Evolutionary conservation across 2,329 filamentous ascomycete species (phyloP).

Genomic region (Penicillium thymicola): DNA sequence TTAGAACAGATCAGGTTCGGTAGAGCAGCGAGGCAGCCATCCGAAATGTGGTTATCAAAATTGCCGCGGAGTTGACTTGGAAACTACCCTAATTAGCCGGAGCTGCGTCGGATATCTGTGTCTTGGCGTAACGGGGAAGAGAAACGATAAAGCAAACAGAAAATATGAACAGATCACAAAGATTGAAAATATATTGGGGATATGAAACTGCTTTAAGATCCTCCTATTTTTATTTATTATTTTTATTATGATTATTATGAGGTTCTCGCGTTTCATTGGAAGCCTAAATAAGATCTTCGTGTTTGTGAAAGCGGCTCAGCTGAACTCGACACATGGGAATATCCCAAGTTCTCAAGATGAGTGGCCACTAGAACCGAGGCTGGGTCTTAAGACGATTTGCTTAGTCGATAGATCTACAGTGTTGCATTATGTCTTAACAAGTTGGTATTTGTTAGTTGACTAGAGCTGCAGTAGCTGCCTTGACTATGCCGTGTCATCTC

Average conservation of each 20-base stretch:
- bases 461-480: not conserved
- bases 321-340: constrained; percentile 12
- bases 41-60: not conserved
- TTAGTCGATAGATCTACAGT: not conserved
- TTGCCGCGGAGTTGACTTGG: not conserved
- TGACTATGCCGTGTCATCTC: not conserved
- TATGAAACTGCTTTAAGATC: not conserved
- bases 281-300: constrained; percentile 2
- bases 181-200: not conserved
- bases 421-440: not conserved
- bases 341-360: not conserved
- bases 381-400: not conserved
- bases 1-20: constrained; percentile 18
- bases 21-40: constrained; percentile 9
- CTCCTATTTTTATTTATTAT: not conserved
- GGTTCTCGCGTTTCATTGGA: constrained; percentile 2
- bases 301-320: constrained; percentile 3
- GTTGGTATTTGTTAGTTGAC: not conserved
- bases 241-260: not conserved
- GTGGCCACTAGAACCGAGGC: constrained; percentile 1
- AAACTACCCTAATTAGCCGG: not conserved
- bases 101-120: constrained; percentile 2
- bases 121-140: constrained; percentile 2
- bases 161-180: constrained; percentile 8
- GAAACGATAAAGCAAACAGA: not conserved